Evolutionary conservation across 495 filamentous ascomycete genomes (phyloP), one percentile per base, ranked within the genome.

Genomic region (Penicillium verhagenii): DNA sequence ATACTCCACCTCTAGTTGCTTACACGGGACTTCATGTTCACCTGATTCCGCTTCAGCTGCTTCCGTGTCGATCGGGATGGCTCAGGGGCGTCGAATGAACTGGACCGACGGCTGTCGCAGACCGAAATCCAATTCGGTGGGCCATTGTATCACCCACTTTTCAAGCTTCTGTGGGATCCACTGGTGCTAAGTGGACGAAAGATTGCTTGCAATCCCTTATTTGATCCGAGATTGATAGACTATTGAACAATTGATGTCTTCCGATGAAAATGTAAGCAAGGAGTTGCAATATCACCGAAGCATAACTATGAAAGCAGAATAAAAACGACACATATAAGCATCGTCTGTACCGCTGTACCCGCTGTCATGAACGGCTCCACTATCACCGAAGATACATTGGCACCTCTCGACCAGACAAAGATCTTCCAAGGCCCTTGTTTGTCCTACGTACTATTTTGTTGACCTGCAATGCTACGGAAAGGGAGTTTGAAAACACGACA

Each of bases 81-180:
- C 25, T 48, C 51, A 57, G 44, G 57, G 51, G 47, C 56, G 56
- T 58, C 56, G 43, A 53, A 53, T 45, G 37, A 49, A 52, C 50
- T 53, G 49, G 49, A 37, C 45, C 49, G 40, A 33, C 23, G 16
- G 21, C 28, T 25, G 40, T 50, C 35, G 46, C 28, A 51, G 53
- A 14, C 53, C 33, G 46, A 50, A 53, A 45, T 51, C 33, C 48
- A 52, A 57, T 52, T 25, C n/a, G n/a, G 26, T 31, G 19, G 6
- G 11, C 31, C 51, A 2, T 14, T 33, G 51, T 47, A 53, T 40
- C 42, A 24, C 43, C 21, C 44, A 23, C 14, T 26, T 45, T 45
- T 25, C 42, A 45, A 45, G 42, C 20, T 26, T 45, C 10, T 25
- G 37, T 13, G 23, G 42, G 23, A 11, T 26, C 42, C 42, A 45